These are phyloP conservation scores for Sphagnum contortum DNA, from an alignment of 225 moss, liverwort and hornwort species.

Conservation along the genomic window DNA sequence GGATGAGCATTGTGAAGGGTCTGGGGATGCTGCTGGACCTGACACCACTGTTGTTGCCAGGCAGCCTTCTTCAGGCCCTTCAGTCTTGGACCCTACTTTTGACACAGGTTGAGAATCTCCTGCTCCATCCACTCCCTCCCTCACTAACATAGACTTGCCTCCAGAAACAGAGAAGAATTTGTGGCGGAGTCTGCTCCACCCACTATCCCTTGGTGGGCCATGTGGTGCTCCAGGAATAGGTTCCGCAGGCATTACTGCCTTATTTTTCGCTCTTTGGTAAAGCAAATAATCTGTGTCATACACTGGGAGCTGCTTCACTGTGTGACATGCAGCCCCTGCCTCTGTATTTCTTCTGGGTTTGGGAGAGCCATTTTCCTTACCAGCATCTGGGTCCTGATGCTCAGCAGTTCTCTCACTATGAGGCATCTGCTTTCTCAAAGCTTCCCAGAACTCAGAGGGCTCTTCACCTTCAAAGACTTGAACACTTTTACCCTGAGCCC, in stretches of 20 bases:
- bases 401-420: not conserved
- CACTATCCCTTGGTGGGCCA: constrained; percentile 14
- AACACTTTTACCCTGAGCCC: constrained; percentile 17
- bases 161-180: constrained; percentile 12
- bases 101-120: not conserved
- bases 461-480: constrained; percentile 22
- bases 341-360: not conserved
- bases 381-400: not conserved
- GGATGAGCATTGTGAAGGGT: constrained; percentile 25
- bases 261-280: constrained; percentile 17
- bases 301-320: constrained; percentile 3
- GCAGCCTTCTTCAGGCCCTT: constrained; percentile 3
- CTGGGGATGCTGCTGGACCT: constrained; percentile 5
- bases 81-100: not conserved
- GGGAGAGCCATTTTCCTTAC: constrained; percentile 3
- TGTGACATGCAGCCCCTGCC: not conserved
- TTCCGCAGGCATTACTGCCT: constrained; percentile 2
- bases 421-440: constrained; percentile 8
- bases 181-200: constrained; percentile 18
- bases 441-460: constrained; percentile 28
- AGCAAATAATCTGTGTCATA: constrained; percentile 33
- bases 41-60: constrained; percentile 1
- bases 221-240: constrained; percentile 6
- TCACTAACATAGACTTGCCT: not conserved
- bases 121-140: constrained; percentile 4